Conservation (phyloP, 208 protist species). For the Leishmania guyanensis region DNA sequence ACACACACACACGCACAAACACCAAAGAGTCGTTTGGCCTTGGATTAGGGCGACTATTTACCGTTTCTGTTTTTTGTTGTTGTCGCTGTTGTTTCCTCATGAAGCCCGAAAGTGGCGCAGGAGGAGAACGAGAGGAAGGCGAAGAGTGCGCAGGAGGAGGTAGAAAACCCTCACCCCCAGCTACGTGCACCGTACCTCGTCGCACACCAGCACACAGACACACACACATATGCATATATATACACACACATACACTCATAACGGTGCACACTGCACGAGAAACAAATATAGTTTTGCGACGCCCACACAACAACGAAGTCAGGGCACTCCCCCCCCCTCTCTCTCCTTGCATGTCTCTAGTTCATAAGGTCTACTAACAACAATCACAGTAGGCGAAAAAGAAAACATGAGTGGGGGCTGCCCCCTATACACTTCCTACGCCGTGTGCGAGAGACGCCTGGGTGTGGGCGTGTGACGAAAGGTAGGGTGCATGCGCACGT, state of each 20-base stretch:
- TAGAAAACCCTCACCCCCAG: too few species aligned
- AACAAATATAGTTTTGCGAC: neutral
- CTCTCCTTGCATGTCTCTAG: neutral
- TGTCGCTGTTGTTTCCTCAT: neutral
- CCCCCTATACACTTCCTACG: neutral
- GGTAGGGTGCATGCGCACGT: neutral
- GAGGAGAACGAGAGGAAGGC: neutral
- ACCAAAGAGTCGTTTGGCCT: neutral
- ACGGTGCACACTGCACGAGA: neutral
- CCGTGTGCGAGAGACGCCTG: neutral
- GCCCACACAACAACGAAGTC: neutral
- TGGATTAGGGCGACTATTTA: neutral
- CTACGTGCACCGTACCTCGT: neutral
- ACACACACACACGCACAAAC: neutral
- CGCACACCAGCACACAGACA: neutral
- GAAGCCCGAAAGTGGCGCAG: neutral
- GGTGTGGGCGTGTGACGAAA: neutral
- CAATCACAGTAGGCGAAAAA: neutral
- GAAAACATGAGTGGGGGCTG: neutral
- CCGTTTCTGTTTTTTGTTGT: neutral
- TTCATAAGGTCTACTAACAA: constrained; percentile 1
- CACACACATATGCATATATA: neutral
- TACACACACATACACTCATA: neutral
- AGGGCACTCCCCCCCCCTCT: neutral
- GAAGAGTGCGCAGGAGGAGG: neutral